Base-by-base conservation (phyloP, 2,329 filamentous ascomycete species). In the Aspergillus felis region DNA sequence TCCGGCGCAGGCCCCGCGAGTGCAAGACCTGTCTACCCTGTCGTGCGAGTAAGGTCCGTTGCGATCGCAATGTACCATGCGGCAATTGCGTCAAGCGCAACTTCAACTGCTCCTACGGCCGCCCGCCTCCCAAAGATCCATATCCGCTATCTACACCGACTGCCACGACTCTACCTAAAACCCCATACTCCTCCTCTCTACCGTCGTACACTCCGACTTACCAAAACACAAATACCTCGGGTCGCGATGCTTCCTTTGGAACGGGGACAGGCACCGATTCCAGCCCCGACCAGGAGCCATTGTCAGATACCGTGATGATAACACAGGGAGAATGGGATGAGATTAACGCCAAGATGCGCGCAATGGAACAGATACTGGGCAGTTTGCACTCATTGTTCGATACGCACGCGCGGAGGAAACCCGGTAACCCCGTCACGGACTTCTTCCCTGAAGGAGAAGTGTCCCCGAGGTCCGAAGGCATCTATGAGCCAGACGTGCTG, bases 1-100 rank as follows among this genome's bases (percentile, higher is more conserved):
- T 73, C 58, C 71, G 71, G 27, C 71, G 71, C 61, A 63, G 71
- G 53, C 71, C 71, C 53, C 71, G 71, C 57, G 69, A 73, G 61
- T 73, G 70, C 61, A 79, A 81, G 61, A 81, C 80, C 3, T 82
- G 80, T 61, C 71, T 76, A 52, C 69, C 76, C 17, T 82, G 80
- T 57, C 78, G 79, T 48, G 73, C 76, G 24, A 76, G 79, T 51
- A 82, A 82, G 71, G 81, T 81, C 65, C 73, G 78, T 59, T 77
- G 74, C 63, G 74, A 77, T 65, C 73, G 74, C 63, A 72, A 74
- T 48, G 60, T 73, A 10, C 74, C 74, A 46, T 77, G 74, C 54
- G 64, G 71, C 55, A 75, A 76, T 61, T 77, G 74, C 62, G 67
- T 74, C 56, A 76, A 76, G 61, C 71, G 74, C 57, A 74, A 73